Base-by-base conservation (phyloP, 257 asterid genomes). In the Galeopsis tetrahit region DNA sequence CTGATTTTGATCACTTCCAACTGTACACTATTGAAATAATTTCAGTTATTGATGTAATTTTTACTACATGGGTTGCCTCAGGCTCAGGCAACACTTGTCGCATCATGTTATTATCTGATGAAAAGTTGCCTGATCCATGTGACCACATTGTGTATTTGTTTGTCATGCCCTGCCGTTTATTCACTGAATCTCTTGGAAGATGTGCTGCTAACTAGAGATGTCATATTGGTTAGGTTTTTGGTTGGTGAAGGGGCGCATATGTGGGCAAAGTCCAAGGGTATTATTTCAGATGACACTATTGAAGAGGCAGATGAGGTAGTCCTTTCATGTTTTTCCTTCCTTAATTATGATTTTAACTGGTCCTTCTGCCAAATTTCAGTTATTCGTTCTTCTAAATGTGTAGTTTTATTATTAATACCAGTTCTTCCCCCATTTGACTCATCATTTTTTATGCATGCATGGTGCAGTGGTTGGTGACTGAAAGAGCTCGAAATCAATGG, bases 241-340 rank as follows among this genome's bases (percentile, higher is more conserved):
- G 99, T 84, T 60, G 99, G 99, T 70, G 99, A 88, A 80, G 99
- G 97, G 75, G 95, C 97, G 2, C 84, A 78, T 39, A 66, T 57
- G 74, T 94, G 97, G 99, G 97, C 96, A 14, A 85, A 77, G 80
- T 91, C 97, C 79, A 94, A 85, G 78, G 96, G 91, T 59, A 71
- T 91, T 75, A 80, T 51, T 69, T 73, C 82, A 42, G 82, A 83
- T 66, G 82, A 66, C 68, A 73, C 82, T 62, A 51, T 71, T 59
- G 75, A 52, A 75, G 90, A 86, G 72, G 89, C 80, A 28, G 75
- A 84, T 13, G 78, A 89, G 96, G 99, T 91, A 84, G 66, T 3
- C 49, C 33, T 69, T 67, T 34, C 62, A 59, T 31, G 56, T 32
- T 63, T 63, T 66, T 63, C 49, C 52, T 36, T 73, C 39, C 31